Conservation (phyloP, 2,329 filamentous ascomycete species). For the Alternaria novae-zelandiae region DNA sequence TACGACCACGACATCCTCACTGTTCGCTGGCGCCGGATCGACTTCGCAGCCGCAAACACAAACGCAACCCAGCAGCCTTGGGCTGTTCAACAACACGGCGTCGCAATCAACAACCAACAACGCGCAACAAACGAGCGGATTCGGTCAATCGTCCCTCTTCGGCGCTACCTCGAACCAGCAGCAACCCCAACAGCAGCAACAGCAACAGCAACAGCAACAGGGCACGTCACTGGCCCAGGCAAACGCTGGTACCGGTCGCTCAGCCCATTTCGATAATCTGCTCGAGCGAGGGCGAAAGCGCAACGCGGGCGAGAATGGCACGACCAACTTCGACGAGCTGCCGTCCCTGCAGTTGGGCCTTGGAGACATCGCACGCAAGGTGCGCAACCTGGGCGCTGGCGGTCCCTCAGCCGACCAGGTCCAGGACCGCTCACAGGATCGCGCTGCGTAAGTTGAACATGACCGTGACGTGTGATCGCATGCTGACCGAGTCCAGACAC, state of each 20-base stretch:
- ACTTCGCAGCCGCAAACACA: slow-evolving; percentile 35
- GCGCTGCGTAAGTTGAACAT: slow-evolving; percentile 58
- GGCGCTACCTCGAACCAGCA: slow-evolving; percentile 33
- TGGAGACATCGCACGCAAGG: slow-evolving; percentile 80
- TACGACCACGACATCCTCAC: slow-evolving; percentile 31
- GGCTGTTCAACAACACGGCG: slow-evolving; percentile 32
- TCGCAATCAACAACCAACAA: slow-evolving; percentile 39
- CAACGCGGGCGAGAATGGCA: slow-evolving; percentile 68
- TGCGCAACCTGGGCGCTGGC: slow-evolving; percentile 77
- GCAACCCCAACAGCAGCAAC: slow-evolving; percentile 23
- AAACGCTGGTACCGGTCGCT: slow-evolving; percentile 49
- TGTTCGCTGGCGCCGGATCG: slow-evolving; percentile 30
- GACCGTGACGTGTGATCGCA: background rate
- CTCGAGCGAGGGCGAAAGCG: slow-evolving; percentile 71
- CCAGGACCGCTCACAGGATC: slow-evolving; percentile 49
- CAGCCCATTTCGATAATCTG: slow-evolving; percentile 69
- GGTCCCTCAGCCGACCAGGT: slow-evolving; percentile 63
- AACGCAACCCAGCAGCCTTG: slow-evolving; percentile 28
- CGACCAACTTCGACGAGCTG: slow-evolving; percentile 71
- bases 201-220: slow-evolving; percentile 37
- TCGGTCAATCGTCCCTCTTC: slow-evolving; percentile 37
- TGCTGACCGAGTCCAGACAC: slow-evolving; percentile 64
- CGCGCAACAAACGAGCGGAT: slow-evolving; percentile 37
- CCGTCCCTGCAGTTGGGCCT: slow-evolving; percentile 90
- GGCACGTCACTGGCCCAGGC: slow-evolving; percentile 44